Evolutionary conservation across 2,329 filamentous ascomycete species (phyloP).

Genomic region (Aspergillus udagawae): DNA sequence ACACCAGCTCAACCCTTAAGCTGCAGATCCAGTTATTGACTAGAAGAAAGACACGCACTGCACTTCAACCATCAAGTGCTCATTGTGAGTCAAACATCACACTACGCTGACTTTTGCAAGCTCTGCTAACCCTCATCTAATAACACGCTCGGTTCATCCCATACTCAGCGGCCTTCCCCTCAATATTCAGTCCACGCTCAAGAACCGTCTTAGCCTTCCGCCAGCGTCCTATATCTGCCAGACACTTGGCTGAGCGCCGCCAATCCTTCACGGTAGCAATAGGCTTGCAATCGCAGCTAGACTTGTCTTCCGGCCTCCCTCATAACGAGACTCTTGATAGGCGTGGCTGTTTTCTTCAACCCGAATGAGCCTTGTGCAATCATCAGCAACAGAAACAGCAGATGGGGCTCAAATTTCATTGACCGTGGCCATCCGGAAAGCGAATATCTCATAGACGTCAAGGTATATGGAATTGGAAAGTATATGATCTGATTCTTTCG

Average conservation of each 20-base stretch:
- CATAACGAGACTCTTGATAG: no score
- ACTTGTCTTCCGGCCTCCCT: constrained; percentile 63
- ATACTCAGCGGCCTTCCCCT: constrained; percentile 55
- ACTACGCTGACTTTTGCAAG: constrained; percentile 42
- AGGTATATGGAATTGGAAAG: no score
- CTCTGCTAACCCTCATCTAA: constrained; percentile 62
- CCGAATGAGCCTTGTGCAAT: no score
- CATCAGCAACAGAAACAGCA: no score
- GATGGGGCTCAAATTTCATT: no score
- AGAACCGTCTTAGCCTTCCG: constrained; percentile 81
- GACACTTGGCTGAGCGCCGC: constrained; percentile 80
- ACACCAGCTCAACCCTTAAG: not conserved
- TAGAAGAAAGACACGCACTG: not conserved
- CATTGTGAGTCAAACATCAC: not conserved
- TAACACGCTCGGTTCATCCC: constrained; percentile 54
- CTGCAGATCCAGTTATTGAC: not conserved
- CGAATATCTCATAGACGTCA: no score
- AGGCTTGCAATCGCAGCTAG: constrained; percentile 80
- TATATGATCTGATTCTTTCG: no score
- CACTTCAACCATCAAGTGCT: not conserved
- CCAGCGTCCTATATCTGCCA: constrained; percentile 84
- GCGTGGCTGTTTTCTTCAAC: no score
- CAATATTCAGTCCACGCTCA: constrained; percentile 72
- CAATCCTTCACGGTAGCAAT: constrained; percentile 89
- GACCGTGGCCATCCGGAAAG: no score